Evolutionary conservation across 495 filamentous ascomycete genomes (phyloP).

Genomic region (Hyaloscypha variabilis): DNA sequence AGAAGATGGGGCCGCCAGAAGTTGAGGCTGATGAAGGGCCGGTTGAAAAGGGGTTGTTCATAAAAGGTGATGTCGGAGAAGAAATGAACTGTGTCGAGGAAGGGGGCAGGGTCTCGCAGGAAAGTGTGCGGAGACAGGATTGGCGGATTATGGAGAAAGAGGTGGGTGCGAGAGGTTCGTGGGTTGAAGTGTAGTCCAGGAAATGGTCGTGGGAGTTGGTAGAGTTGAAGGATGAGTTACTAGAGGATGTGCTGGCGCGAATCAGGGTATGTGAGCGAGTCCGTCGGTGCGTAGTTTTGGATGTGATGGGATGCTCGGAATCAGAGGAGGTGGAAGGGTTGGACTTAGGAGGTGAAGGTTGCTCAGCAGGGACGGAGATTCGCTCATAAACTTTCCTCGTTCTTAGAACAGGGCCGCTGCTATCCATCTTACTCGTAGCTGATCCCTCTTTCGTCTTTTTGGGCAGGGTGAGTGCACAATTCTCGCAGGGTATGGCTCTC

Average conservation of each 20-base stretch:
- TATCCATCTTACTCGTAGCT: slow-evolving; percentile 21
- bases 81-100: slow-evolving; percentile 37
- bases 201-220: slow-evolving; percentile 70
- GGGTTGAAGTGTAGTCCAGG: slow-evolving; percentile 83
- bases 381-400: slow-evolving; percentile 32
- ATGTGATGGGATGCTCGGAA: slow-evolving; percentile 27
- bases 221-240: slow-evolving; percentile 43
- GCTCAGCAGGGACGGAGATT: slow-evolving; percentile 17
- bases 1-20: slow-evolving; percentile 76
- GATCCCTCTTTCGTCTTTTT: slow-evolving; percentile 44
- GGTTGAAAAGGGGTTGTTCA: slow-evolving; percentile 34
- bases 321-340: slow-evolving; percentile 24
- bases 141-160: slow-evolving; percentile 86
- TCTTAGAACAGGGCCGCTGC: slow-evolving; percentile 30
- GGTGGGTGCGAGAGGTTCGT: slow-evolving; percentile 71
- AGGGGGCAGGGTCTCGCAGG: slow-evolving; percentile 81
- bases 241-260: slow-evolving; percentile 27
- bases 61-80: slow-evolving; percentile 39
- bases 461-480: slow-evolving; percentile 63
- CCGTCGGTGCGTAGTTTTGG: slow-evolving; percentile 16
- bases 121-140: slow-evolving; percentile 83
- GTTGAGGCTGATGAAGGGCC: slow-evolving; percentile 31
- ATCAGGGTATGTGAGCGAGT: slow-evolving; percentile 12
- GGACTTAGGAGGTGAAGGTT: slow-evolving; percentile 29
- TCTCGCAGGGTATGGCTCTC: slow-evolving; percentile 58